Conservation (phyloP, 2,329 filamentous ascomycete species). For the Elsinoe arachidis region DNA sequence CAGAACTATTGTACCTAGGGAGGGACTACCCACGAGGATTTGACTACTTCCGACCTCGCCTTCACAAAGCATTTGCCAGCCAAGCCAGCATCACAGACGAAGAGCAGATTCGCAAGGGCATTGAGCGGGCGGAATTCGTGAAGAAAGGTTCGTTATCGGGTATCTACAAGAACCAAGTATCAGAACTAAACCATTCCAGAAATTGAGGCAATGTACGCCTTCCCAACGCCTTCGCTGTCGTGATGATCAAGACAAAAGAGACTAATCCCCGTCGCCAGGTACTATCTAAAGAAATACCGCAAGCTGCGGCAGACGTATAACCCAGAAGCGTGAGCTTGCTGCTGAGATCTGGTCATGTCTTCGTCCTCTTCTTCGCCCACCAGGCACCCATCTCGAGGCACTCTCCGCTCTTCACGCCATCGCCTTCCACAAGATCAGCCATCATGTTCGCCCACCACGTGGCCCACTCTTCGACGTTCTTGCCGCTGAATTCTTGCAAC, state of each 20-base stretch:
- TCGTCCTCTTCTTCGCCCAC: constrained; percentile 48
- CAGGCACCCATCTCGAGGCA: constrained; percentile 63
- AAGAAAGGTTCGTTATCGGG: constrained; percentile 60
- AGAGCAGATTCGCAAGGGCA: constrained; percentile 63
- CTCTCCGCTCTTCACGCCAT: constrained; percentile 70
- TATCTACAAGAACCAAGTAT: background rate
- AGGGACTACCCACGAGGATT: constrained; percentile 81
- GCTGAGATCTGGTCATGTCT: background rate
- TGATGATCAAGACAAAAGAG: constrained; percentile 12
- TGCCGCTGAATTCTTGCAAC: constrained; percentile 71
- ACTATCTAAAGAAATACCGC: constrained; percentile 12
- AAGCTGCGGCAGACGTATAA: constrained; percentile 4
- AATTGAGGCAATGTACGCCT: constrained; percentile 78
- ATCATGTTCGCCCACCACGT: constrained; percentile 83
- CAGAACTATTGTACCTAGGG: constrained; percentile 77
- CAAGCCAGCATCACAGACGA: constrained; percentile 64
- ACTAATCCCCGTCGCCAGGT: constrained; percentile 12
- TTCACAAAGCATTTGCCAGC: constrained; percentile 77
- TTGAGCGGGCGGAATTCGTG: constrained; percentile 74
- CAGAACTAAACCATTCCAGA: constrained; percentile 43
- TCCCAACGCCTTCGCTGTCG: constrained; percentile 17
- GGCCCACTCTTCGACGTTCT: constrained; percentile 88
- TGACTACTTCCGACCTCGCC: constrained; percentile 67
- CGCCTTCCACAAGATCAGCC: constrained; percentile 67
- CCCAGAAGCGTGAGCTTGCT: background rate